Conservation (phyloP, 805 yeast species). For the Candida insectalens region DNA sequence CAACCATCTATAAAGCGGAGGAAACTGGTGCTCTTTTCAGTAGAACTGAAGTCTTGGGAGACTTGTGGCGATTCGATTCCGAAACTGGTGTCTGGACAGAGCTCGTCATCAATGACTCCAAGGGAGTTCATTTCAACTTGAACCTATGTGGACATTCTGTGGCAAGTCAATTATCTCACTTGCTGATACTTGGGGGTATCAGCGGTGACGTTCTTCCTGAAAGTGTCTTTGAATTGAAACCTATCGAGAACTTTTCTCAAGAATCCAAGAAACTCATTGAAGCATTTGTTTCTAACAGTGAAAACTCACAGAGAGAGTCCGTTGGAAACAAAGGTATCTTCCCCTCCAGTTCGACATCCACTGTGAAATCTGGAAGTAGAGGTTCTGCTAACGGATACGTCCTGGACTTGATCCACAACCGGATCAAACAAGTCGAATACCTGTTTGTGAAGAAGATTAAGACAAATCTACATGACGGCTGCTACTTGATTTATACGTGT, state of each 20-base stretch:
- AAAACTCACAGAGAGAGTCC: background rate
- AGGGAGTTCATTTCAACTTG: too few relatives aligned
- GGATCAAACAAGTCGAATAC: slow-evolving; percentile 13
- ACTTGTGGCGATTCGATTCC: background rate
- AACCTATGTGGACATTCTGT: too few relatives aligned
- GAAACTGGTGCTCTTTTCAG: too few relatives aligned
- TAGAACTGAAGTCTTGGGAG: background rate
- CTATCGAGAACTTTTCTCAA: background rate
- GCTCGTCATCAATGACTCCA: too few relatives aligned
- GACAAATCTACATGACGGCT: background rate
- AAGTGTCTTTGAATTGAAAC: background rate
- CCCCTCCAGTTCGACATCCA: too few relatives aligned
- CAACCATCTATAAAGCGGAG: too few relatives aligned
- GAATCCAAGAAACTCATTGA: background rate
- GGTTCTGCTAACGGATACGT: slow-evolving; percentile 6
- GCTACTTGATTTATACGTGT: slow-evolving; percentile 4
- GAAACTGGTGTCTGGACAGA: background rate
- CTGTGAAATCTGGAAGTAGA: too few relatives aligned
- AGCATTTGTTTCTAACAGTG: background rate
- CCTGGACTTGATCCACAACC: slow-evolving; percentile 12
- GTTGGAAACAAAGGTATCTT: background rate
- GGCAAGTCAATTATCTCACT: too few relatives aligned
- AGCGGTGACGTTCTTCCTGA: background rate
- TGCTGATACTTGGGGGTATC: background rate
- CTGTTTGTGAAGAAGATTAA: slow-evolving; percentile 2